Base-by-base conservation (phyloP, 805 yeast species). In the Nakazawaea molendinolei region DNA sequence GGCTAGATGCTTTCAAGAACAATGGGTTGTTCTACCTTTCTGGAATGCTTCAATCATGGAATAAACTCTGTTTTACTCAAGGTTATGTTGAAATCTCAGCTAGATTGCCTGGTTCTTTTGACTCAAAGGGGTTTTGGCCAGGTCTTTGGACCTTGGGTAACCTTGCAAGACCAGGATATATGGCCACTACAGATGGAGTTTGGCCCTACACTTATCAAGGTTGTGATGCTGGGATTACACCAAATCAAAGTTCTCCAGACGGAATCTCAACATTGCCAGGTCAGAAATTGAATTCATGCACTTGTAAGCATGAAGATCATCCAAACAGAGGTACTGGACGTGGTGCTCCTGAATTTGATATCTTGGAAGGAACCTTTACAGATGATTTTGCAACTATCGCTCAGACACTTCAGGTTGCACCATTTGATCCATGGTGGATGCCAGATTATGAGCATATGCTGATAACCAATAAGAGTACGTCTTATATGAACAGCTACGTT, bases 271-370 rank as follows among this genome's bases (percentile, higher is more conserved):
- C 73, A 49, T 60, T 85, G 34, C 84, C 86, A 0, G 95, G 95
- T 14, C 95, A 85, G 58, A 69, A 70, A 42, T 63, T 85, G 42
- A 71, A 66, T 51, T 53, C 65, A n/a, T 86, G 95, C 59, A 76
- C 85, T 0, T 86, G 95, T 59, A 63, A 66, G 23, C 83, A 77
- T 13, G 82, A 76, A 47, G 82, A 76, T 36, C 95, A 85, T 54
- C 95, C 95, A 31, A 85, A 77, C 51, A 71, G 66, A 14, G 95
- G 95, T 28, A 53, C 56, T 2, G 95, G 95, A 5, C 74, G 95
- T 55, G 94, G 94, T 31, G 89, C 92, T 0, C 94, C 95, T 8
- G 95, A 85, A 65, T 82, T 86, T 47, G 95, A 86, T 71, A 76
- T 76, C 24, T 52, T 86, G 33, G 95, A 86, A 70, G 95, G 79